Percentiles rank a stretch among this genome's conserved stretches.
phyloP scores from a whole-genome alignment of 495 filamentous ascomycete genomes.

The Neurospora sp. region DNA sequence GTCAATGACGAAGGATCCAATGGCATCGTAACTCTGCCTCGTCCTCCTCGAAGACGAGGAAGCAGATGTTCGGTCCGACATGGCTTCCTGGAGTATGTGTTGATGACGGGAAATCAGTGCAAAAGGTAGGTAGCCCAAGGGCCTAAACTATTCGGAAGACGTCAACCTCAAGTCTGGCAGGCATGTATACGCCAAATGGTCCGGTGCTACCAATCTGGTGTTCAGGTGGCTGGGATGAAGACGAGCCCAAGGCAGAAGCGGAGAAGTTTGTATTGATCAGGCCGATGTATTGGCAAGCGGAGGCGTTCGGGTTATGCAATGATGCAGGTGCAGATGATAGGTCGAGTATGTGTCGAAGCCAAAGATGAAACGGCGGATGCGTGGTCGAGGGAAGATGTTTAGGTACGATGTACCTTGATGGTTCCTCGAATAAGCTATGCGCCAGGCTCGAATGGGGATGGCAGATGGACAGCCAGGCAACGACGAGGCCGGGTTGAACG shows the following conservation, averaged over 20 bases:
- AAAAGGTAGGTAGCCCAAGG: conserved; percentile 30
- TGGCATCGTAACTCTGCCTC: conserved; percentile 45
- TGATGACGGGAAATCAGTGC: conserved; percentile 30
- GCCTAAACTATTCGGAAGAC: conserved; percentile 34
- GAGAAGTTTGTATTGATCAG: neutral
- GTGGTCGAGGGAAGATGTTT: neutral
- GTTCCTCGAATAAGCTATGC: neutral
- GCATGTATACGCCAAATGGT: conserved; percentile 33
- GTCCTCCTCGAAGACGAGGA: conserved; percentile 26
- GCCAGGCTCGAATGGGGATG: neutral
- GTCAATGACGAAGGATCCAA: conserved; percentile 68
- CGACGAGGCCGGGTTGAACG: neutral
- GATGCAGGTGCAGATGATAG: neutral
- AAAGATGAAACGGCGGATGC: neutral
- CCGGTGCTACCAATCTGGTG: conserved; percentile 1
- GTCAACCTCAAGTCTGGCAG: conserved; percentile 29
- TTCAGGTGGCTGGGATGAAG: neutral
- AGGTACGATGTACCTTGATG: neutral
- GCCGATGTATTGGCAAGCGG: neutral
- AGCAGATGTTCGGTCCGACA: conserved; percentile 30
- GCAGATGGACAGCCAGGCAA: neutral
- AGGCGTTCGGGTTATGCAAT: neutral
- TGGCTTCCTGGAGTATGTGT: conserved; percentile 36
- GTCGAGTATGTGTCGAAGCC: neutral
- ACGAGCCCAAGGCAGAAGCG: conserved; percentile 5